These are phyloP conservation scores for Hygrocybe punicea DNA, from an alignment of 768 basidiomycete species.

Conservation along the genomic window DNA sequence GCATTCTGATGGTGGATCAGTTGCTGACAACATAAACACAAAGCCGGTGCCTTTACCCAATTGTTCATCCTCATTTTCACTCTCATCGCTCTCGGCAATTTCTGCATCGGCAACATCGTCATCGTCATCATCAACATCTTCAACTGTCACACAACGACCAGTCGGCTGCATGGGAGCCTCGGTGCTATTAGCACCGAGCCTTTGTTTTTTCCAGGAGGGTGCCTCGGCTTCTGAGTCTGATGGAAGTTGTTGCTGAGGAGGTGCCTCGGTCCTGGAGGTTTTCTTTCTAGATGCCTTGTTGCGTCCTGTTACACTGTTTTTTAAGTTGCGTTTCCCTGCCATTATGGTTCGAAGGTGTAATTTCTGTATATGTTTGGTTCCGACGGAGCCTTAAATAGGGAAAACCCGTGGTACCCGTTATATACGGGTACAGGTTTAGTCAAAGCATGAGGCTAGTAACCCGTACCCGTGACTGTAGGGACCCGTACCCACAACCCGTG, in stretches of 20 bases:
- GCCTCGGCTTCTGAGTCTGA: background rate
- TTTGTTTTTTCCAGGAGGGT: background rate
- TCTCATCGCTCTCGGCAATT: background rate
- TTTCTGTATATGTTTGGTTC: background rate
- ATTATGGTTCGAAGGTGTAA: background rate
- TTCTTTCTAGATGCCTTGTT: no score
- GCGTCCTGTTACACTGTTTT: no score
- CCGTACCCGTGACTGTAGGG: background rate
- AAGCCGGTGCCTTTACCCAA: background rate
- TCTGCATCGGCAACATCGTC: background rate
- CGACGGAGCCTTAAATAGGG: background rate
- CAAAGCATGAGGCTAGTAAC: background rate
- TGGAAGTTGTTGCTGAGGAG: no score
- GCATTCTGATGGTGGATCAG: constrained; percentile 2
- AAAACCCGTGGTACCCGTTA: background rate
- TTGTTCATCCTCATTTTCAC: background rate
- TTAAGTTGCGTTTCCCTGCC: background rate
- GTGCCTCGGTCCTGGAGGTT: no score
- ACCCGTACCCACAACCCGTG: no score
- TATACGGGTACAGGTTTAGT: background rate
- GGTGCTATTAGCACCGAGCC: background rate
- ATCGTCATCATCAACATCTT: background rate
- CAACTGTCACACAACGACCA: background rate
- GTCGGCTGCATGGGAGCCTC: background rate
- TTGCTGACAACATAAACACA: background rate